A percentile compares a stretch with the other conserved stretches of the same genome.
These are phyloP conservation scores for Stagonosporopsis chrysanthemi DNA, from an alignment of 2,329 filamentous ascomycete genomes.

Conservation along the genomic window DNA sequence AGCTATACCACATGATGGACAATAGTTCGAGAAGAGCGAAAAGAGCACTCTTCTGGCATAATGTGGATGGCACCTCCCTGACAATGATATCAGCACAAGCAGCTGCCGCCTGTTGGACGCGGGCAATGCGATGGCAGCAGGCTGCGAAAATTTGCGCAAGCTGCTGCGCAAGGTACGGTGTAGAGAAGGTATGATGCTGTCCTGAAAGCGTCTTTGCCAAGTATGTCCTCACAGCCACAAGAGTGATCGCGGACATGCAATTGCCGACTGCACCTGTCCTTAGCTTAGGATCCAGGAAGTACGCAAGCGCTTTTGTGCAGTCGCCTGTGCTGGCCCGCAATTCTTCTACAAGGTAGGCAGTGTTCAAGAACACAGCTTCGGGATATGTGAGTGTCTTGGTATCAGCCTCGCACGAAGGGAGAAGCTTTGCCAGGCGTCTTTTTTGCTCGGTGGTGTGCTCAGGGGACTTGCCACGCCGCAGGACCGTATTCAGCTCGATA, in stretches of 20 bases:
- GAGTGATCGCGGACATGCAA: conserved; percentile 69
- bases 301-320: conserved; percentile 86
- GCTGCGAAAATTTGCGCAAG: conserved; percentile 83
- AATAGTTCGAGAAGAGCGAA: conserved; percentile 93
- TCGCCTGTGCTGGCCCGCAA: conserved; percentile 86
- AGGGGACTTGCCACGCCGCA: conserved; percentile 83
- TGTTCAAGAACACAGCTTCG: conserved; percentile 90
- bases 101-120: conserved; percentile 87
- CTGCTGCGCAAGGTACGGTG: conserved; percentile 87
- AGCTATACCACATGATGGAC: conserved; percentile 94
- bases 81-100: conserved; percentile 87
- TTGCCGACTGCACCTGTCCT: conserved; percentile 66
- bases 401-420: conserved; percentile 79
- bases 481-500: conserved; percentile 92
- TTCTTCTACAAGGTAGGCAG: conserved; percentile 87
- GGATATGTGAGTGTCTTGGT: conserved; percentile 86
- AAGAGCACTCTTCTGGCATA: conserved; percentile 88
- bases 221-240: conserved; percentile 80
- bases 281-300: conserved; percentile 92
- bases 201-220: conserved; percentile 76
- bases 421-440: conserved; percentile 73
- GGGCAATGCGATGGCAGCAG: conserved; percentile 92
- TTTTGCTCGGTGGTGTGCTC: conserved; percentile 83
- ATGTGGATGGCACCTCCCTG: conserved; percentile 80
- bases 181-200: conserved; percentile 79